These are phyloP conservation scores for Penicillium mononematosum DNA, from an alignment of 495 filamentous ascomycete species.

Conservation along the genomic window DNA sequence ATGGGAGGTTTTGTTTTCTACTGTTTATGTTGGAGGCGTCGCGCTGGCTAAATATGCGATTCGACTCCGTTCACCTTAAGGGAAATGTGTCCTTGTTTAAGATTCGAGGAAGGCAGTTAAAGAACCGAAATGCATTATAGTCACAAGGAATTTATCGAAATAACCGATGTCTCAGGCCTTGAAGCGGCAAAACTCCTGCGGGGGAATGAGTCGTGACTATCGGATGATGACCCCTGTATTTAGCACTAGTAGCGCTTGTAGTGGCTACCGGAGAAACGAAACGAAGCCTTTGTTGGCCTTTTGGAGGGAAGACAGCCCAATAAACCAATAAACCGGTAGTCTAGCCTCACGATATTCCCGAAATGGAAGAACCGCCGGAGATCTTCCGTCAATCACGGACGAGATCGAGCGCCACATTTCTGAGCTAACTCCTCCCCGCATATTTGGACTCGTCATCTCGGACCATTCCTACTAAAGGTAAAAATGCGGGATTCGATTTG, in stretches of 20 bases:
- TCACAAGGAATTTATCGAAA: conserved; percentile 3
- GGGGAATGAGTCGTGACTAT: conserved; percentile 14
- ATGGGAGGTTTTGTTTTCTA: background rate
- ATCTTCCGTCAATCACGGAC: conserved; percentile 41
- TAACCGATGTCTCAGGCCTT: background rate
- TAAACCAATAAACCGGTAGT: conserved; percentile 3
- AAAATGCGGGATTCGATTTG: background rate
- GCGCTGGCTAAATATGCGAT: background rate
- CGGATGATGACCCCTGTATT: background rate
- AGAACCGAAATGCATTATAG: background rate
- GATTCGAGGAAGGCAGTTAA: background rate
- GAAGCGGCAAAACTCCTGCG: conserved; percentile 34
- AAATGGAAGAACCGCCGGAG: conserved; percentile 3
- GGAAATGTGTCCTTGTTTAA: background rate
- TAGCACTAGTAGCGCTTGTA: too few relatives aligned
- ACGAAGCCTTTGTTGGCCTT: background rate
- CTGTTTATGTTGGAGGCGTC: background rate
- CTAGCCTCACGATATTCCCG: background rate
- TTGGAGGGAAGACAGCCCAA: too few relatives aligned
- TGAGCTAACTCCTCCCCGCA: conserved; percentile 7
- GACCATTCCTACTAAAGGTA: background rate
- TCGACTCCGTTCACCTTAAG: background rate
- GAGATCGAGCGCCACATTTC: background rate
- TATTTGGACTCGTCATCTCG: background rate
- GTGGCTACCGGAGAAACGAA: background rate